Evolutionary conservation across 2,329 filamentous ascomycete genomes (phyloP), one percentile per base, ranked within the genome.

Genomic region (Aspergillus carbonarius): DNA sequence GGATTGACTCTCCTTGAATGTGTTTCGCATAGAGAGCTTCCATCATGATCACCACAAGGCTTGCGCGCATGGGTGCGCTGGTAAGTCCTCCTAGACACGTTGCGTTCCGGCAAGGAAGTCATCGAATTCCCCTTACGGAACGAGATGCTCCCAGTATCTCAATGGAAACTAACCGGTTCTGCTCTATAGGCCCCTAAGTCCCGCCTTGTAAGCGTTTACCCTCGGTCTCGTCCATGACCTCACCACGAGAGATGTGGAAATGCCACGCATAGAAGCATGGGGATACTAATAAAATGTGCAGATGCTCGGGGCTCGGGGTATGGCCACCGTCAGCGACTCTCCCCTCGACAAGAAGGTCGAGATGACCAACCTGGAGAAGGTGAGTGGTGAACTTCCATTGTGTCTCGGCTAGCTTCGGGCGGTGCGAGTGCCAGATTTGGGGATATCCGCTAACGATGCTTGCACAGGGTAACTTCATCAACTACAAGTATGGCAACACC

Each of bases 291-390:
- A 25, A 53, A 49, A 48, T 32, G n/a, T 80, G 77, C 79, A 87
- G 83, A 78, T 88, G 72, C 81, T 84, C 74, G 76, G 87, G 72
- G 85, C 87, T 70, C 83, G 87, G 70, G 77, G 76, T 77, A 88
- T 97, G 83, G 93, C 93, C 65, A 96, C 93, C 70, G 89, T 92
- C 74, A 85, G 87, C 72, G 91, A 96, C 80, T 88, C 87, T 74
- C 87, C 92, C 70, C 88, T 99, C 69, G 91, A 93, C 82, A 88
- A 88, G 82, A 96, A 97, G 89, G 95, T 99, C 78, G 90, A 89
- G 79, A 96, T 98, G 86, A 96, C 93, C 85, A 97, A 92, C 82
- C 92, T 88, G 85, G 95, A 99, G 82, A 90, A 92, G 76, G 80
- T 81, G 67, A 72, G 77, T 73, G 54, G 60, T 63, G 54, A 55